Percentiles rank a stretch among this genome's conserved stretches.
Conservation (phyloP, 2,329 filamentous ascomycete species). For the Diaporthe australafricana region DNA sequence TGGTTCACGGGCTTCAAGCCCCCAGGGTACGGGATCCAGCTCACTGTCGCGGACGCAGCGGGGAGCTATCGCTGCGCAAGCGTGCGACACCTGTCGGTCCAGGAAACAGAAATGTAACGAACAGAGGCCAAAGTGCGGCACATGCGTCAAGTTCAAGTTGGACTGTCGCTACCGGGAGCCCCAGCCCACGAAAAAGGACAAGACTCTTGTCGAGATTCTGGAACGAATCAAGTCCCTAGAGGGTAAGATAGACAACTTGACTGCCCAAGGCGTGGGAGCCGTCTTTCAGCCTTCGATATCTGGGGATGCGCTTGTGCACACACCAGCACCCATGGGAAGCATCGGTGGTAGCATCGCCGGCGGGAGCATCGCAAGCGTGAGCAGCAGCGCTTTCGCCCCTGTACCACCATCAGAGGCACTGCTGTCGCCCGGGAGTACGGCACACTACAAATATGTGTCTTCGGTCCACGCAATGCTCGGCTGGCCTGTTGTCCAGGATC, state of each 20-base stretch:
- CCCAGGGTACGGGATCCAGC: slow-evolving; percentile 22
- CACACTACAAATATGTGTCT: slow-evolving; percentile 48
- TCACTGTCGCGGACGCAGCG: slow-evolving; percentile 54
- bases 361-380: slow-evolving; percentile 24
- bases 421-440: not conserved
- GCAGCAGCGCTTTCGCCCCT: slow-evolving; percentile 10
- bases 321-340: slow-evolving; percentile 25
- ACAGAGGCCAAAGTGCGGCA: slow-evolving; percentile 69
- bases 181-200: slow-evolving; percentile 73
- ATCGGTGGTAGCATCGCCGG: slow-evolving; percentile 22
- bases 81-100: slow-evolving; percentile 69
- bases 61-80: slow-evolving; percentile 63
- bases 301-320: slow-evolving; percentile 28
- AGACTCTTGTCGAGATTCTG: slow-evolving; percentile 70
- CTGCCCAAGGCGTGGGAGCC: slow-evolving; percentile 42
- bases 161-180: slow-evolving; percentile 71
- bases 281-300: slow-evolving; percentile 37
- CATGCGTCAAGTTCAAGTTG: slow-evolving; percentile 67
- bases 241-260: slow-evolving; percentile 63
- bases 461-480: slow-evolving; percentile 63
- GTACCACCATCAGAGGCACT: not conserved
- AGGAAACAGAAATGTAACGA: slow-evolving; percentile 76
- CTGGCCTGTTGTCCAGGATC: slow-evolving; percentile 59
- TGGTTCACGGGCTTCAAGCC: slow-evolving; percentile 22
- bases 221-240: slow-evolving; percentile 67